Conservation (phyloP, 1,284 basidiomycete species). For the Trametes hirsuta region DNA sequence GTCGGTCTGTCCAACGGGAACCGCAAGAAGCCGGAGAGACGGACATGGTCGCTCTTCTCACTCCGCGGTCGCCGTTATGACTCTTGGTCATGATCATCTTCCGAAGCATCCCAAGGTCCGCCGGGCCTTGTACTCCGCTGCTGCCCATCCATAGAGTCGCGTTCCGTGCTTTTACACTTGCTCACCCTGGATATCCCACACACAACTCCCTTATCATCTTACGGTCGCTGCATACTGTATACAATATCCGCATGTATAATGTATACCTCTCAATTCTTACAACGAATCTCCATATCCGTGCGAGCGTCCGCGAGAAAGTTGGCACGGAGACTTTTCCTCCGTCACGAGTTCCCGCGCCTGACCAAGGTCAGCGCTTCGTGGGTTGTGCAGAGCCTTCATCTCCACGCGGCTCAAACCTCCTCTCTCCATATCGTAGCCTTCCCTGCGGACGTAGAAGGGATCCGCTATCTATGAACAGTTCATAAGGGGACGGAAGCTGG, state of each 20-base stretch:
- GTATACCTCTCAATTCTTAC: slow-evolving; percentile 14
- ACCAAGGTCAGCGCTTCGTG: slow-evolving; percentile 4
- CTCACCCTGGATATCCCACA: neutral
- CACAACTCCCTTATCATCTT: slow-evolving; percentile 5
- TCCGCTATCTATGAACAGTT: slow-evolving; percentile 20
- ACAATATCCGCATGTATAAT: slow-evolving; percentile 24
- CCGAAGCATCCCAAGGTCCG: neutral
- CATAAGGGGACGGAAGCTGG: slow-evolving; percentile 6
- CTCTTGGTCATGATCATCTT: slow-evolving; percentile 22
- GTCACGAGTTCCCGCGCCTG: slow-evolving; percentile 10
- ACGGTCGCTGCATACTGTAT: slow-evolving; percentile 17
- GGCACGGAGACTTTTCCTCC: slow-evolving; percentile 1
- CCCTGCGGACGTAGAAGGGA: slow-evolving; percentile 4
- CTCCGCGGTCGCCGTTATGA: slow-evolving; percentile 25
- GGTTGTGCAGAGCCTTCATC: slow-evolving; percentile 20
- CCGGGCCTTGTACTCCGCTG: neutral
- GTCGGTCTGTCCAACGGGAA: slow-evolving; percentile 32
- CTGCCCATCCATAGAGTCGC: neutral
- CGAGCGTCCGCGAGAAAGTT: neutral
- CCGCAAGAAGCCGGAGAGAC: slow-evolving; percentile 20
- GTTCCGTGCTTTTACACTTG: neutral
- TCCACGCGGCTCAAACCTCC: slow-evolving; percentile 14
- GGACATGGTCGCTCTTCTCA: slow-evolving; percentile 25
- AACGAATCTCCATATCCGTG: slow-evolving; percentile 5
- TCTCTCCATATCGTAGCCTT: slow-evolving; percentile 7